These are phyloP conservation scores for sunflower (Helianthus annuus) DNA, from an alignment of 129 eudicot genomes.

Conservation along the genomic window DNA sequence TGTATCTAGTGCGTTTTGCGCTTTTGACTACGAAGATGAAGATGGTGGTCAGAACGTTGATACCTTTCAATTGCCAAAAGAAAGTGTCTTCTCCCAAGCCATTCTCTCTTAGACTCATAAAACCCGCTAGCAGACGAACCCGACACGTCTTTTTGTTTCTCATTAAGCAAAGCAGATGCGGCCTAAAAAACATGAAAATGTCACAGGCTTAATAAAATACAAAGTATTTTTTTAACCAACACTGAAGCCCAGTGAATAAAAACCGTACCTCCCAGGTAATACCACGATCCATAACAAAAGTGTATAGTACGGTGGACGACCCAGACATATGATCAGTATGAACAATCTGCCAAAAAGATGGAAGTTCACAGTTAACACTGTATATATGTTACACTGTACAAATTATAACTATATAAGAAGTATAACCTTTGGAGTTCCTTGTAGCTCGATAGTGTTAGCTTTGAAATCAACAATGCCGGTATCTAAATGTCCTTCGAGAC, in stretches of 20 bases:
- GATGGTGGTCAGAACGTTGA: conserved; percentile 15
- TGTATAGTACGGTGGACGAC: conserved; percentile 81
- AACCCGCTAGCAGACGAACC: conserved; percentile 73
- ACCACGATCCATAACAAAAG: conserved; percentile 92
- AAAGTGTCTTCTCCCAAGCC: conserved; percentile 94
- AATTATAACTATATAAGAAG: neutral
- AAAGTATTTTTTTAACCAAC: conserved; percentile 4
- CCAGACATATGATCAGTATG: conserved; percentile 91
- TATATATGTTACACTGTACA: neutral
- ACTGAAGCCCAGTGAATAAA: conserved; percentile 4
- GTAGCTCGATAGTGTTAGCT: conserved; percentile 82
- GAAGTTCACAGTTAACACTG: conserved; percentile 10
- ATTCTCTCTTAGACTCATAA: conserved; percentile 94
- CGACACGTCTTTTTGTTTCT: conserved; percentile 70
- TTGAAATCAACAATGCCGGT: conserved; percentile 91
- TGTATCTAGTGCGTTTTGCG: no score
- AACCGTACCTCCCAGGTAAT: conserved; percentile 85
- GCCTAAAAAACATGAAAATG: conserved; percentile 42
- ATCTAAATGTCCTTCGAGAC: conserved; percentile 86
- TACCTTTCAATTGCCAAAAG: conserved; percentile 92
- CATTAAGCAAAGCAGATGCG: conserved; percentile 74
- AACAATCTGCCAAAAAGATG: conserved; percentile 66
- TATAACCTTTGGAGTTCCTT: conserved; percentile 86
- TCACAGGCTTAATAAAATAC: conserved; percentile 5
- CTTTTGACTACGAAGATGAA: no score